Base-by-base conservation (phyloP, 306 rosid species). In the Cucumis hystrix region DNA sequence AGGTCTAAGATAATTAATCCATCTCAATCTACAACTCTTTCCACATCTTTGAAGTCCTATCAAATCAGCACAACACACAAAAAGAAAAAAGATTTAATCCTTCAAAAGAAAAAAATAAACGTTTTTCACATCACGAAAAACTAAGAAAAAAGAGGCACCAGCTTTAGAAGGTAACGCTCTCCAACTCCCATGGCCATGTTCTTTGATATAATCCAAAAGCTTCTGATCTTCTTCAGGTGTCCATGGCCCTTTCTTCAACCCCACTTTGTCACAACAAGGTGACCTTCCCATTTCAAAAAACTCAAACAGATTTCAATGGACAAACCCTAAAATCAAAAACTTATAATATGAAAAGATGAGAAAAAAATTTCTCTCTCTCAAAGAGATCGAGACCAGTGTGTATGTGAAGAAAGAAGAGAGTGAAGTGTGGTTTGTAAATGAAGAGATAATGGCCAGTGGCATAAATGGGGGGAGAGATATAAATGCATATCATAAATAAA, bases 151-250 rank as follows among this genome's bases (percentile, higher is more conserved):
- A 61, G 47, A 6, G 57, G 17, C 3, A 96, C 99, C 99, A 41
- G 99, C 98, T 91, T 91, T 96, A 45, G 89, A 64, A 0, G 99
- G 99, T 81, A 96, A 91, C 63, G 99, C 99, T 65, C 99, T 89
- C 99, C 99, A 96, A 78, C 99, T 96, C 58, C 99, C 99, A 81
- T 96, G 99, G 77, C 99, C 98, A 66, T 96, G 96, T 86, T 92
- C 97, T 81, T 96, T 98, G 15, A 96, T 92, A 51, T 87, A 96
- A 81, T 96, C 98, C 76, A 96, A 85, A 81, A 96, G 99, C 58
- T 96, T 92, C 82, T 96, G 99, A 80, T 96, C 99, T 87, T 96
- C 99, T 81, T 96, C 99, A 2, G 99, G 98, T 43, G 98, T 96
- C 99, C 99, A 96, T 56, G 99, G 99, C 18, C 99, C 99, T 88